These are phyloP conservation scores for Catenaria anguillulae DNA, from an alignment of 371 early-diverging fungal genomes.

Conservation along the genomic window DNA sequence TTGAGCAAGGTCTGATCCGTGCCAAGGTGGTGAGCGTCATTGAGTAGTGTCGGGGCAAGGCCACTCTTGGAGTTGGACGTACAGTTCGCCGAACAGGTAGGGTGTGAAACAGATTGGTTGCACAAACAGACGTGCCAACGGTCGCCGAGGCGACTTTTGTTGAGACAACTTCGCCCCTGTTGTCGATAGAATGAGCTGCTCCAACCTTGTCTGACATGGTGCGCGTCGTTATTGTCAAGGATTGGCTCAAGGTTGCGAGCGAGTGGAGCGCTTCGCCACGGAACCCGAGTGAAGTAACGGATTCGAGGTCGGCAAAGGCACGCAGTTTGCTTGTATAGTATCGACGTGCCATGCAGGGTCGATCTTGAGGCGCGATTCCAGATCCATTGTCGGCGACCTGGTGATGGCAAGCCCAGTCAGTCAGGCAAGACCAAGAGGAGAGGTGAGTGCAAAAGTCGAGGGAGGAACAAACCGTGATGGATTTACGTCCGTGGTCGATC, in stretches of 20 bases:
- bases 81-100: constrained; percentile 31
- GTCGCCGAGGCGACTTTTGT: too few species aligned
- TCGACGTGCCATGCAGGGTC: constrained; percentile 24
- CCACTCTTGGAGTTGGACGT: not conserved
- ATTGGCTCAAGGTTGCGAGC: constrained; percentile 26
- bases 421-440: too few species aligned
- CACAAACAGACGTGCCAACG: too few species aligned
- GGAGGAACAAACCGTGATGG: too few species aligned
- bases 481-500: constrained; percentile 15
- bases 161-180: constrained; percentile 15
- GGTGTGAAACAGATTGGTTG: constrained; percentile 22
- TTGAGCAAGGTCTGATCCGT: not conserved
- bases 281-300: constrained; percentile 49
- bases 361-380: constrained; percentile 34
- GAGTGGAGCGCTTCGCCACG: constrained; percentile 45
- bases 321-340: constrained; percentile 60
- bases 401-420: not conserved
- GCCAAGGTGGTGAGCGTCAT: too few species aligned
- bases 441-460: too few species aligned
- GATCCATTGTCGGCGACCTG: constrained; percentile 32
- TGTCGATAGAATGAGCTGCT: constrained; percentile 21
- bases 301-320: constrained; percentile 37
- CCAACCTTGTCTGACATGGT: constrained; percentile 18
- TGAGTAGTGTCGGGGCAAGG: not conserved
- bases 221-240: constrained; percentile 21